These are phyloP conservation scores for Eucalyptus sideroxylon DNA, from an alignment of 345 rosid genomes.

Conservation along the genomic window DNA sequence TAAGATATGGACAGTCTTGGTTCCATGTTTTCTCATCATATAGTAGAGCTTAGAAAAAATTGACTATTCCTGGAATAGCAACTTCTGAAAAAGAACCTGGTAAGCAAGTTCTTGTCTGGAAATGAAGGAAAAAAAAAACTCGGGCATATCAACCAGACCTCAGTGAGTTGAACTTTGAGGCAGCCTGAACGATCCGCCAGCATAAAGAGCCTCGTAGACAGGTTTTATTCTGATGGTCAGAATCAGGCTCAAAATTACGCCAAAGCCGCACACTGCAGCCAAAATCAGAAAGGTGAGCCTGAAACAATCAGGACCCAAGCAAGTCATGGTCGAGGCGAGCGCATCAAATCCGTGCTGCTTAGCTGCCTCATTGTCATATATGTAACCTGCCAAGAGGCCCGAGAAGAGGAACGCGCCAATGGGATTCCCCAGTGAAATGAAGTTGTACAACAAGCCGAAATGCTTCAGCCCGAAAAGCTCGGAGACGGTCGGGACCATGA, in stretches of 20 bases:
- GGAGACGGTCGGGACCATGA: slow-evolving; percentile 59
- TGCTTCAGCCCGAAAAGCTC: slow-evolving; percentile 59
- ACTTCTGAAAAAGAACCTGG: not conserved
- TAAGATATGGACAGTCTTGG: not conserved
- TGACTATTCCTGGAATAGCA: not conserved
- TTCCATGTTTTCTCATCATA: not conserved
- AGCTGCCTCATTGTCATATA: slow-evolving; percentile 47
- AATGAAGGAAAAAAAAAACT: not conserved
- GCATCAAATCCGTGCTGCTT: slow-evolving; percentile 21
- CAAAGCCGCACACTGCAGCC: slow-evolving; percentile 34
- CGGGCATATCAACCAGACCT: not conserved
- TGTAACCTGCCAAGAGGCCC: slow-evolving; percentile 48
- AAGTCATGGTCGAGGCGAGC: slow-evolving; percentile 12
- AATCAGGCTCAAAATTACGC: slow-evolving; percentile 27
- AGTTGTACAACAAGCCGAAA: slow-evolving; percentile 42
- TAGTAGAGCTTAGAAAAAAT: not conserved
- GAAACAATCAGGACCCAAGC: slow-evolving; percentile 58
- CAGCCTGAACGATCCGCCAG: slow-evolving; percentile 46
- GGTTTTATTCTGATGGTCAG: slow-evolving; percentile 39
- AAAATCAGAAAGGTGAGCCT: slow-evolving; percentile 50
- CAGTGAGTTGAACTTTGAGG: slow-evolving; percentile 25
- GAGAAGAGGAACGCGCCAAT: slow-evolving; percentile 58
- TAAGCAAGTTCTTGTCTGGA: not conserved
- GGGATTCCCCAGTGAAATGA: slow-evolving; percentile 57
- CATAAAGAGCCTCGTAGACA: slow-evolving; percentile 49